phyloP scores from a whole-genome alignment of 2,329 filamentous ascomycete genomes.

The Hymenoscyphus repandus region DNA sequence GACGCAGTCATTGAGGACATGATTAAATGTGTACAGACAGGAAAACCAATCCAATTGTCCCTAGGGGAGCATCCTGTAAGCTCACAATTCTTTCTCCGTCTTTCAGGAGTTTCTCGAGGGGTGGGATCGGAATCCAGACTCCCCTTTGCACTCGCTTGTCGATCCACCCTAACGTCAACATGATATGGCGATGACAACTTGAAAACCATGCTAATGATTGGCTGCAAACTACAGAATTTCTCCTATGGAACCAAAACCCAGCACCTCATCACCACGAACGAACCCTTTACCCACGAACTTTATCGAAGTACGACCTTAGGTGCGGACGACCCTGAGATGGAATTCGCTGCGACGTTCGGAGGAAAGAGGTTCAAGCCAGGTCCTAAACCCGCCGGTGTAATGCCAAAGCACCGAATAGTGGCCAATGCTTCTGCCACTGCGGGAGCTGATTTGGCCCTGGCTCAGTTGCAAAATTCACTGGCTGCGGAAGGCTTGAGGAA shows the following conservation, averaged over 20 bases:
- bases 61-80: constrained; percentile 57
- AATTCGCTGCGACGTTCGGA: not conserved
- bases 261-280: constrained; percentile 39
- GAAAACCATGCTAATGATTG: constrained; percentile 14
- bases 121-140: not conserved
- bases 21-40: constrained; percentile 54
- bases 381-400: constrained; percentile 2
- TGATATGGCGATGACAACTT: not conserved
- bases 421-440: constrained; percentile 30
- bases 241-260: constrained; percentile 48
- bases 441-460: constrained; percentile 44
- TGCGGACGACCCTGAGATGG: constrained; percentile 24
- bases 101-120: not conserved
- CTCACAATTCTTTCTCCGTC: constrained; percentile 21
- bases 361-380: constrained; percentile 5
- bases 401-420: constrained; percentile 13
- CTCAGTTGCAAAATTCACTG: constrained; percentile 42
- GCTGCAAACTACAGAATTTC: constrained; percentile 37
- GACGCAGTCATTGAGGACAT: constrained; percentile 56
- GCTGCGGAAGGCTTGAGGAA: constrained; percentile 41
- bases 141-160: not conserved
- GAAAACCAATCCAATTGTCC: constrained; percentile 50
- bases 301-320: constrained; percentile 47
- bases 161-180: not conserved
- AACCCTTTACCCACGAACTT: constrained; percentile 49